A percentile compares a stretch with the other conserved stretches of the same genome.
phyloP scores from a whole-genome alignment of 2,329 filamentous ascomycete genomes.

The Hypoxylon sp. region DNA sequence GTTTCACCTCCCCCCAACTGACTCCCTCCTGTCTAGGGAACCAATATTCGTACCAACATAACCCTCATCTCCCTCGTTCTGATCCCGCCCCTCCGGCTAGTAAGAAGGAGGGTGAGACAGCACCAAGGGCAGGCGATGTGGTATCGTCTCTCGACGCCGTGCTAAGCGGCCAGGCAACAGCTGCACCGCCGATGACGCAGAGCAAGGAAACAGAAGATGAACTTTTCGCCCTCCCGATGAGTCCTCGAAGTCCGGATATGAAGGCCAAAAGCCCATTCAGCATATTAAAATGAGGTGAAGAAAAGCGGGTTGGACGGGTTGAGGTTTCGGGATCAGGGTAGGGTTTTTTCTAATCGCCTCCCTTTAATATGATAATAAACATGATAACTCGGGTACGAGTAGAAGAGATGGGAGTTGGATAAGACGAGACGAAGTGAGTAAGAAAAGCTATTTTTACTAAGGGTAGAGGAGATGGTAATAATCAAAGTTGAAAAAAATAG shows the following conservation, averaged over 20 bases:
- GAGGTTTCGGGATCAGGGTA: no score
- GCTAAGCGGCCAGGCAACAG: constrained; percentile 49
- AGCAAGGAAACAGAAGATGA: constrained; percentile 74
- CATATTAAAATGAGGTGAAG: constrained; percentile 49
- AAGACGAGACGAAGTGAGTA: no score
- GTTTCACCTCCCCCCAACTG: no score
- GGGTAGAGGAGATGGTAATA: no score
- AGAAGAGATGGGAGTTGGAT: not conserved
- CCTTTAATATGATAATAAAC: constrained; percentile 2
- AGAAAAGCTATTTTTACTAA: no score
- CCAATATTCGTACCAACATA: constrained; percentile 14
- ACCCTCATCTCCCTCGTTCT: constrained; percentile 14
- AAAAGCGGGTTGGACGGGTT: no score
- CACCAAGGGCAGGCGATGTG: constrained; percentile 41
- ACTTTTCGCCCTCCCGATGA: constrained; percentile 86
- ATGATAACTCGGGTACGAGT: not conserved
- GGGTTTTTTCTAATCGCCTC: no score
- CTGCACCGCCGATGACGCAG: constrained; percentile 37
- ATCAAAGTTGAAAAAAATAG: no score
- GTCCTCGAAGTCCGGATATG: constrained; percentile 86
- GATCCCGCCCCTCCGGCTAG: constrained; percentile 4
- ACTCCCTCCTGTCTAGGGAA: constrained; percentile 6
- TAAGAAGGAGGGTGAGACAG: constrained; percentile 4
- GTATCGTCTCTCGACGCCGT: constrained; percentile 53
- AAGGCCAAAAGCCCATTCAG: constrained; percentile 79